phyloP scores from a whole-genome alignment of 1,284 basidiomycete species.

The Veloporphyrellus conicus region DNA sequence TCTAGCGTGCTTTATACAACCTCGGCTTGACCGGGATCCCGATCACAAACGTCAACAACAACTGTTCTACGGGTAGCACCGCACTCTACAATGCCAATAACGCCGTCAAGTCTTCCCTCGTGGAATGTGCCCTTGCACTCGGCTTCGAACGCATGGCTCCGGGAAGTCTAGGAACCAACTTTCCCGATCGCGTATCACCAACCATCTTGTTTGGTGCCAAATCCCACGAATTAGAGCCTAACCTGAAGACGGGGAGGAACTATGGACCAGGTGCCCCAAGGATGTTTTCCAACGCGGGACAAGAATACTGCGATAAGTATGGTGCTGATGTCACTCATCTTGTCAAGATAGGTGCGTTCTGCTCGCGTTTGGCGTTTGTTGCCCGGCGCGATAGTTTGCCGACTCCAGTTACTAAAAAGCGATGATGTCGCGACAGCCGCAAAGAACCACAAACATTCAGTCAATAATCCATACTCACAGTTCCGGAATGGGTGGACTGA shows the following conservation, averaged over 20 bases:
- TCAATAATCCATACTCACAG: conserved; percentile 83
- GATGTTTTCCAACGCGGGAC: conserved; percentile 75
- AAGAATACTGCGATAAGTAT: conserved; percentile 75
- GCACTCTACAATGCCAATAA: conserved; percentile 70
- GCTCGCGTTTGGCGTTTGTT: not conserved
- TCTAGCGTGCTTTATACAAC: conserved; percentile 67
- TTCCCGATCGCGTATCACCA: conserved; percentile 65
- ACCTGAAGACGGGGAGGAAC: conserved; percentile 51
- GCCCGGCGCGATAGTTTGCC: not conserved
- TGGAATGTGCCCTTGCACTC: conserved; percentile 75
- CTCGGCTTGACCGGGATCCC: conserved; percentile 84
- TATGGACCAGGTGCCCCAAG: conserved; percentile 69
- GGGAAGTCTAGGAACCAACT: conserved; percentile 69
- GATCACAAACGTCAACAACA: conserved; percentile 84
- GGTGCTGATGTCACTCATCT: conserved; percentile 68
- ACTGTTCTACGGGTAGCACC: conserved; percentile 75
- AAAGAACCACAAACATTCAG: conserved; percentile 81
- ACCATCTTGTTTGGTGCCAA: conserved; percentile 45
- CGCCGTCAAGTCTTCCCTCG: conserved; percentile 64
- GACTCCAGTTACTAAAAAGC: not conserved
- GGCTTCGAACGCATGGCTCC: conserved; percentile 87
- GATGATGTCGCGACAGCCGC: conserved; percentile 53
- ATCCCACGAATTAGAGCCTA: conserved; percentile 51
- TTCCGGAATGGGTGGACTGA: conserved; percentile 74
- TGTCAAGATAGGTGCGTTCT: conserved; percentile 65